Conservation (phyloP, 352 stramenopile genomes). For the Phytopythium litorale region DNA sequence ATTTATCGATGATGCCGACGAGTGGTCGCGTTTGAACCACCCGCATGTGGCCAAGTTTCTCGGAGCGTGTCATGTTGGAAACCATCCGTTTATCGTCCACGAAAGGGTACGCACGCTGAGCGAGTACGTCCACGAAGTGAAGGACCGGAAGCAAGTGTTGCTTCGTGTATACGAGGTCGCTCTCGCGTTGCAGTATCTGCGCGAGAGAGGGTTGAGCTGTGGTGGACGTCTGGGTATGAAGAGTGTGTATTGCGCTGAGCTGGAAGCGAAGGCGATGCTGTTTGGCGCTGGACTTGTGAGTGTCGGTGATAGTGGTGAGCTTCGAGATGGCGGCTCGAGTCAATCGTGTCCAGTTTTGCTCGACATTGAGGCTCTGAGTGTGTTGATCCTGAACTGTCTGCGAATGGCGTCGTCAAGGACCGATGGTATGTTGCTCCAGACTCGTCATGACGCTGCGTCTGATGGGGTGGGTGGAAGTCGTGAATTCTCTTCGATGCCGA, state of each 20-base stretch:
- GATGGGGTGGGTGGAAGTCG: neutral
- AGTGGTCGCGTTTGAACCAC: slow-evolving; percentile 9
- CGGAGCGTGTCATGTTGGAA: slow-evolving; percentile 13
- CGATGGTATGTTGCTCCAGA: neutral
- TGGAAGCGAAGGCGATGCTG: neutral
- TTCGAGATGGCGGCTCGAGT: neutral
- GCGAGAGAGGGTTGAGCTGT: neutral
- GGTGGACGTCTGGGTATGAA: neutral
- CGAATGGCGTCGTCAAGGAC: neutral
- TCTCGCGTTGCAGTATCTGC: neutral
- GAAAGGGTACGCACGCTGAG: neutral
- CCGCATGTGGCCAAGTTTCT: slow-evolving; percentile 16
- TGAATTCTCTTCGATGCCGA: neutral
- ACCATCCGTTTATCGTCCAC: slow-evolving; percentile 1
- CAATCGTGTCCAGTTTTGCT: neutral
- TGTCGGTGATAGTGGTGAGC: neutral
- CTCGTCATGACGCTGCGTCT: too few relatives aligned
- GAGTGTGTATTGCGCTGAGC: neutral
- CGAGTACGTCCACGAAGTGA: neutral
- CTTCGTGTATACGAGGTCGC: neutral
- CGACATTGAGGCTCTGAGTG: neutral
- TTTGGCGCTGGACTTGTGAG: neutral
- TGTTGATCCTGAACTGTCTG: neutral
- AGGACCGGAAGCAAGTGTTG: neutral
- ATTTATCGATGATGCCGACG: too few relatives aligned